Conservation (phyloP, 164 flowering plant genomes). For the Tetracentron sinense region DNA sequence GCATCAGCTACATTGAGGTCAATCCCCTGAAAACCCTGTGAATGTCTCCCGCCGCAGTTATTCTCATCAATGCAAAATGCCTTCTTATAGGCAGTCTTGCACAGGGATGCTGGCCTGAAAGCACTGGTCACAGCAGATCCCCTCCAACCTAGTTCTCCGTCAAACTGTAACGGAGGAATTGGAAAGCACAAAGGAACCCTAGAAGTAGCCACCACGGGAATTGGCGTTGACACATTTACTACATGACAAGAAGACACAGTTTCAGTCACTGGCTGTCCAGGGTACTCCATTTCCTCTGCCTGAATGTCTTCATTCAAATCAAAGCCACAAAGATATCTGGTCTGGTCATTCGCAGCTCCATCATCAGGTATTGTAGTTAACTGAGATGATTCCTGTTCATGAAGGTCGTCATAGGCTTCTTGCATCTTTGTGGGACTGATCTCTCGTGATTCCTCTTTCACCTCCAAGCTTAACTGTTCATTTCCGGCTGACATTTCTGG, state of each 20-base stretch:
- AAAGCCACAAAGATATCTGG: conserved; percentile 5
- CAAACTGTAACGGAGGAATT: conserved; percentile 16
- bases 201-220: conserved; percentile 24
- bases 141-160: conserved; percentile 27
- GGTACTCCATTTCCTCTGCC: conserved; percentile 16
- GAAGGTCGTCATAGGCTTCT: neutral
- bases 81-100: conserved; percentile 8
- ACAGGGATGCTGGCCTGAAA: conserved; percentile 21
- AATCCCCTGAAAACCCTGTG: conserved; percentile 19
- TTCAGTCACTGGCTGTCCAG: conserved; percentile 4
- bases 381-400: conserved; percentile 13
- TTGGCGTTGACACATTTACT: conserved; percentile 16
- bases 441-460: neutral
- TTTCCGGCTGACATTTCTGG: conserved; percentile 3
- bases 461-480: neutral
- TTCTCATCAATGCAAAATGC: conserved; percentile 7
- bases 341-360: conserved; percentile 2
- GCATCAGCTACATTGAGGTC: conserved; percentile 43
- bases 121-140: conserved; percentile 30
- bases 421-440: neutral
- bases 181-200: conserved; percentile 19
- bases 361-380: conserved; percentile 11
- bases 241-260: neutral
- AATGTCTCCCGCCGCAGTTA: neutral
- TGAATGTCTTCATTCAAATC: conserved; percentile 29